Conservation (phyloP, 2,329 filamentous ascomycete genomes). For the Pseudogymnoascus sp. region DNA sequence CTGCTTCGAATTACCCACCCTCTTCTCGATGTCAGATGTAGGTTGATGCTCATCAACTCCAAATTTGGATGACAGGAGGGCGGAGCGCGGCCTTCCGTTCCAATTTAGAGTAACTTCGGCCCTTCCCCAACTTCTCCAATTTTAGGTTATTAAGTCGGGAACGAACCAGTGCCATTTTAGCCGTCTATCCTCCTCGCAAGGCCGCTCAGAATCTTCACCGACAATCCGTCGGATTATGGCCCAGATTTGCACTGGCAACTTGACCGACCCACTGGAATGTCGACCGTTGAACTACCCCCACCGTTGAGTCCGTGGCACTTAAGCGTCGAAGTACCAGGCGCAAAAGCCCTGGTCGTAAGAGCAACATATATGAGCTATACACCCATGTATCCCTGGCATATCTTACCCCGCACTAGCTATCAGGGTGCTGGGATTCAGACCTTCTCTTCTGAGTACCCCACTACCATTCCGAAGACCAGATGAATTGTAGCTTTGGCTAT, state of each 20-base stretch:
- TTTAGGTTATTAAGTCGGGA: not conserved
- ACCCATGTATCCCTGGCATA: not conserved
- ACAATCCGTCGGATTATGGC: not conserved
- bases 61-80: not conserved
- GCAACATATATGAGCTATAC: not conserved
- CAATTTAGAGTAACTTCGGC: not conserved
- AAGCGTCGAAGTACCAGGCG: not conserved
- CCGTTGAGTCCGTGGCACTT: not conserved
- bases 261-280: not conserved
- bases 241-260: not conserved
- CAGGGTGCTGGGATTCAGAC: not conserved
- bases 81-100: not conserved
- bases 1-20: not conserved
- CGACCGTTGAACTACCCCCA: not conserved
- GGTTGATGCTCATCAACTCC: not conserved
- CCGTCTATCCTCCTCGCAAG: not conserved
- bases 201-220: not conserved
- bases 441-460: not conserved
- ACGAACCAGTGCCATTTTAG: not conserved
- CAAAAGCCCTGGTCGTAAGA: not conserved
- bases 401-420: not conserved
- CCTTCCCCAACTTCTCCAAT: constrained; percentile 1
- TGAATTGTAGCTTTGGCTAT: not conserved
- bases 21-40: not conserved
- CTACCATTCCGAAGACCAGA: not conserved